Evolutionary conservation across 192 early-diverging fungal genomes (phyloP).

Genomic region (Chytriomyces confervae): DNA sequence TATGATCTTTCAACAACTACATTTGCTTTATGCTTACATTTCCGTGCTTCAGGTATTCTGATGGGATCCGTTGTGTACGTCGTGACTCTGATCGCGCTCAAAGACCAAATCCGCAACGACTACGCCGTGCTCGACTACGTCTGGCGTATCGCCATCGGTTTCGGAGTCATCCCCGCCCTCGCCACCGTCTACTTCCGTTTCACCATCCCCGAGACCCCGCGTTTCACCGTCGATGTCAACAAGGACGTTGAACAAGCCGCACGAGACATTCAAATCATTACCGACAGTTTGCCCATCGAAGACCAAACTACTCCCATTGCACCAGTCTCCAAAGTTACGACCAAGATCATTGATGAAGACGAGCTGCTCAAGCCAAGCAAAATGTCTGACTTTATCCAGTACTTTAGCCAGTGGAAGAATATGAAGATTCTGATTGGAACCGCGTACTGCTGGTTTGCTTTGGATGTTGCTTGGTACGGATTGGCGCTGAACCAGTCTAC

Average conservation of each 20-base stretch:
- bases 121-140: conserved; percentile 75
- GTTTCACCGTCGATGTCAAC: conserved; percentile 74
- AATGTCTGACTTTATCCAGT: conserved; percentile 37
- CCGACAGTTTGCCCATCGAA: neutral
- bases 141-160: conserved; percentile 87
- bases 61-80: conserved; percentile 77
- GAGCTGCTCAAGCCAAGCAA: conserved; percentile 11
- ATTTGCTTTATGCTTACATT: too few relatives aligned
- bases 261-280: conserved; percentile 36
- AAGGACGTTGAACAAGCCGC: conserved; percentile 67
- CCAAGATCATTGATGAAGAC: too few relatives aligned
- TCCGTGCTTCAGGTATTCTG: conserved; percentile 64
- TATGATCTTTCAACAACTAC: too few relatives aligned
- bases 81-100: conserved; percentile 72
- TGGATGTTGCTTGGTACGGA: conserved; percentile 62
- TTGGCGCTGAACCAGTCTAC: conserved; percentile 39
- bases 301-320: too few relatives aligned
- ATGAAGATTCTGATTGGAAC: conserved; percentile 71
- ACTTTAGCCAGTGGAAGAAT: conserved; percentile 84
- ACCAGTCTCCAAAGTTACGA: too few relatives aligned
- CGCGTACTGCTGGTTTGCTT: conserved; percentile 53
- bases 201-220: conserved; percentile 93
- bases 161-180: conserved; percentile 83
- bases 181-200: conserved; percentile 84
- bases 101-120: conserved; percentile 69